phyloP scores from a whole-genome alignment of 805 yeast genomes.

The Wickerhamiella vanderwaltii region DNA sequence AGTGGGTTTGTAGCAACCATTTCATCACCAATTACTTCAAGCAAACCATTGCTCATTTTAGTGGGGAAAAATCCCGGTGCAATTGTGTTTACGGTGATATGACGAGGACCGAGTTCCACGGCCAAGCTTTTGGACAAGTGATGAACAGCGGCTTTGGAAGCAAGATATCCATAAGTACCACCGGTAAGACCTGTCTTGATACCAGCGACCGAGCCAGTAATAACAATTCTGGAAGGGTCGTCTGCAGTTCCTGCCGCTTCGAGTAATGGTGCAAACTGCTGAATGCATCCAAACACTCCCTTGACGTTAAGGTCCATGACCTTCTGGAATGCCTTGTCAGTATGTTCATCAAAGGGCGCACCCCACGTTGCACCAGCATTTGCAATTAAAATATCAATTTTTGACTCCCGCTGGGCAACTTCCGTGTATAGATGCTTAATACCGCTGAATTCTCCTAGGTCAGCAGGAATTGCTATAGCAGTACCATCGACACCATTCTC shows the following conservation, averaged over 20 bases:
- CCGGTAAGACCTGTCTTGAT: slow-evolving; percentile 32
- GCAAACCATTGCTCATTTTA: slow-evolving; percentile 57
- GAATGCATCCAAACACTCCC: slow-evolving; percentile 57
- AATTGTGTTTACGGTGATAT: slow-evolving; percentile 55
- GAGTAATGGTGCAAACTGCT: slow-evolving; percentile 47
- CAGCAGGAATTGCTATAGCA: slow-evolving; percentile 44
- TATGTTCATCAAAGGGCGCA: slow-evolving; percentile 46
- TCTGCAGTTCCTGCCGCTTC: slow-evolving; percentile 39
- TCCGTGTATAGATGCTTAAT: slow-evolving; percentile 34
- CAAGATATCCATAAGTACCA: slow-evolving; percentile 58
- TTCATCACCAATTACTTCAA: slow-evolving; percentile 42
- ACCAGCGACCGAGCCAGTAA: slow-evolving; percentile 58
- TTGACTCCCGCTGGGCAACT: slow-evolving; percentile 30
- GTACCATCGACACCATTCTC: slow-evolving; percentile 25
- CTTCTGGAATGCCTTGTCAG: slow-evolving; percentile 48
- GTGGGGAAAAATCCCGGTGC: slow-evolving; percentile 74
- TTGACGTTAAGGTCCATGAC: slow-evolving; percentile 51
- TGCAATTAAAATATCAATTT: slow-evolving; percentile 53
- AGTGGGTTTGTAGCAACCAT: slow-evolving; percentile 45
- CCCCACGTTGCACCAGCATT: slow-evolving; percentile 81
- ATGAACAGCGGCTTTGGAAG: slow-evolving; percentile 65
- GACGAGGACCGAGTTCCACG: slow-evolving; percentile 49
- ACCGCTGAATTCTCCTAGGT: slow-evolving; percentile 41
- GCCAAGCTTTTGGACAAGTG: slow-evolving; percentile 57
- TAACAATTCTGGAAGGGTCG: slow-evolving; percentile 53